These are phyloP conservation scores for Microstegium vimineum DNA, from an alignment of 176 grass and related monocot species.

Conservation along the genomic window DNA sequence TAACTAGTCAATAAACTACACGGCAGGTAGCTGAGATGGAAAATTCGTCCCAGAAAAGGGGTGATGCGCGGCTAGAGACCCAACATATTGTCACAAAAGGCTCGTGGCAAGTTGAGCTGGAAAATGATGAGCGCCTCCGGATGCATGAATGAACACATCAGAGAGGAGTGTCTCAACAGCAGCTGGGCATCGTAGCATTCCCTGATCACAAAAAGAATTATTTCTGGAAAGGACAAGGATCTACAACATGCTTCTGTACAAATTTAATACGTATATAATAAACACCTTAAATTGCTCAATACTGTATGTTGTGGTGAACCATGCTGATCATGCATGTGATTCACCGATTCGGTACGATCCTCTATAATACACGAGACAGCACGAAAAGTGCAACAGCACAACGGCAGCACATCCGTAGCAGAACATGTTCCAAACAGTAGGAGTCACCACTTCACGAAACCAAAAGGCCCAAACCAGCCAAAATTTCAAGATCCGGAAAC, in stretches of 20 bases:
- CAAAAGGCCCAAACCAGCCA: background rate
- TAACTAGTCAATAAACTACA: slow-evolving; percentile 11
- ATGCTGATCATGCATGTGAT: background rate
- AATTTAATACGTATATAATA: background rate
- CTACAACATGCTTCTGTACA: background rate
- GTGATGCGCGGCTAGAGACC: background rate
- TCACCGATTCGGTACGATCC: background rate
- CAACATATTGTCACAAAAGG: background rate
- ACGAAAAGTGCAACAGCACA: background rate
- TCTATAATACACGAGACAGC: background rate
- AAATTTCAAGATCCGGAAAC: background rate
- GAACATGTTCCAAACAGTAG: background rate
- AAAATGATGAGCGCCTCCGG: too few species aligned
- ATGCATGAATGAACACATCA: background rate
- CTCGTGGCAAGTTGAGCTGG: slow-evolving; percentile 7
- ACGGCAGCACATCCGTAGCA: background rate
- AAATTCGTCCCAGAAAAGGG: background rate
- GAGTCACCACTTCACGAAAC: background rate
- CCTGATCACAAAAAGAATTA: background rate
- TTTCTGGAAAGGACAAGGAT: background rate
- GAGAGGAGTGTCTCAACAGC: background rate
- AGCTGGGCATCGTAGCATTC: background rate
- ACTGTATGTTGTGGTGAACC: background rate
- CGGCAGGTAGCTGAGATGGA: background rate
- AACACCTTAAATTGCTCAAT: background rate